phyloP scores from a whole-genome alignment of 495 filamentous ascomycete species.

The Penicillium longicatenatum region DNA sequence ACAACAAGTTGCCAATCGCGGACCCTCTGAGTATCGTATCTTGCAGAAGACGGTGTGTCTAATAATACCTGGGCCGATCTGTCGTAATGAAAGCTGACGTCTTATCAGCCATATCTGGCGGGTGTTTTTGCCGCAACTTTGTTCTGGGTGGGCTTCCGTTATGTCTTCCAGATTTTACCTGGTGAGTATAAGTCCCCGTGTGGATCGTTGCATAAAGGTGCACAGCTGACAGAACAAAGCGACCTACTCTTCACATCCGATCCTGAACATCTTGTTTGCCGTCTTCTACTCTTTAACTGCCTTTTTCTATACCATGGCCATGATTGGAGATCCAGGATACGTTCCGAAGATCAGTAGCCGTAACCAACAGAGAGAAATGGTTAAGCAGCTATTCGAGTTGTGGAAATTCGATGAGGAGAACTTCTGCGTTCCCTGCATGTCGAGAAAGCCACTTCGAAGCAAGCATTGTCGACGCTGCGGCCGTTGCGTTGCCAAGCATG shows the following conservation, averaged over 20 bases:
- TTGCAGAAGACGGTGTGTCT: conserved; percentile 80
- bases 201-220: conserved; percentile 9
- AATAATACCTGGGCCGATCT: not conserved
- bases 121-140: conserved; percentile 89
- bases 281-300: conserved; percentile 62
- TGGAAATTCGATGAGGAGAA: conserved; percentile 94
- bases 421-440: conserved; percentile 93
- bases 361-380: conserved; percentile 81
- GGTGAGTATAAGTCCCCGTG: conserved; percentile 42
- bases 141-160: conserved; percentile 80
- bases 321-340: conserved; percentile 88
- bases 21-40: conserved; percentile 80
- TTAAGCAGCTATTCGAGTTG: conserved; percentile 76
- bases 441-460: conserved; percentile 84
- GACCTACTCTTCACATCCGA: conserved; percentile 62
- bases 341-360: conserved; percentile 91
- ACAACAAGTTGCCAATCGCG: conserved; percentile 74
- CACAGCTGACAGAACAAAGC: conserved; percentile 38
- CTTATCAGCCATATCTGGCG: conserved; percentile 75
- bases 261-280: conserved; percentile 75
- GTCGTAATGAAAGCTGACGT: conserved; percentile 3
- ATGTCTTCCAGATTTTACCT: conserved; percentile 71
- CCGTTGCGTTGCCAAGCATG: conserved; percentile 93
- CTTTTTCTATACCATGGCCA: conserved; percentile 85
- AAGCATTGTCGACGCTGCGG: conserved; percentile 92